Percentiles rank a stretch among this genome's conserved stretches.
Evolutionary conservation across 2,329 filamentous ascomycete species (phyloP).

Genomic region (Arachnopeziza araneosa): DNA sequence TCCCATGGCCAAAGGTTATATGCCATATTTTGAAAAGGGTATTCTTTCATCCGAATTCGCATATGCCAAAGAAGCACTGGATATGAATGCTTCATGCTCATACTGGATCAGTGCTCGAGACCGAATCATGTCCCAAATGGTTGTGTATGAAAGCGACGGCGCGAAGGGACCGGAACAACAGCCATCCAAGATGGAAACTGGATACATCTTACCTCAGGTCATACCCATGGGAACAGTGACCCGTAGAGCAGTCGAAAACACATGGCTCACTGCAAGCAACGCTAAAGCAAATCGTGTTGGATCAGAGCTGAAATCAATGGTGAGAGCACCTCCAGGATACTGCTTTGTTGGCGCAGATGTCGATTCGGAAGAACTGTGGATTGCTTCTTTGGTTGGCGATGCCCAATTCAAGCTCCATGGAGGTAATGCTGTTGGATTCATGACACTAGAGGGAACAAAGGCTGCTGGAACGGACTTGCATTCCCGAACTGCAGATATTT

Average conservation of each 20-base stretch:
- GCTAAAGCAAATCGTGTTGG: constrained; percentile 94
- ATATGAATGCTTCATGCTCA: constrained; percentile 98
- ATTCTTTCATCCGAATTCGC: constrained; percentile 79
- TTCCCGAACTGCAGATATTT: constrained; percentile 83
- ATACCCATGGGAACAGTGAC: constrained; percentile 99
- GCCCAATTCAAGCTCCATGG: constrained; percentile 93
- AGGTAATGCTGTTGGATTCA: constrained; percentile 96
- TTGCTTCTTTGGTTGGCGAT: constrained; percentile 90
- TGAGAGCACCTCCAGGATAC: constrained; percentile 84
- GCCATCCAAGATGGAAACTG: constrained; percentile 34
- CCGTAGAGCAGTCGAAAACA: constrained; percentile 89
- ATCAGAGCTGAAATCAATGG: constrained; percentile 95
- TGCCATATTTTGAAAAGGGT: constrained; percentile 86
- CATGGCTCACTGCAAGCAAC: constrained; percentile 96
- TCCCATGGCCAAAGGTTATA: constrained; percentile 86
- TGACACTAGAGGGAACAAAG: constrained; percentile 97
- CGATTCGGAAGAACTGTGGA: constrained; percentile 97
- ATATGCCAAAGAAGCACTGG: constrained; percentile 88
- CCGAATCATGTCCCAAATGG: constrained; percentile 90
- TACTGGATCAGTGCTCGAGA: constrained; percentile 98
- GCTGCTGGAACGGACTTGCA: constrained; percentile 90
- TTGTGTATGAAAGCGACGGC: constrained; percentile 72
- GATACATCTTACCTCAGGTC: constrained; percentile 89
- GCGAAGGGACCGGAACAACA: constrained; percentile 20
- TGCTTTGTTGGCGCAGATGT: constrained; percentile 95